Base-by-base conservation (phyloP, 2,329 filamentous ascomycete species). In the Colletotrichum lentis region DNA sequence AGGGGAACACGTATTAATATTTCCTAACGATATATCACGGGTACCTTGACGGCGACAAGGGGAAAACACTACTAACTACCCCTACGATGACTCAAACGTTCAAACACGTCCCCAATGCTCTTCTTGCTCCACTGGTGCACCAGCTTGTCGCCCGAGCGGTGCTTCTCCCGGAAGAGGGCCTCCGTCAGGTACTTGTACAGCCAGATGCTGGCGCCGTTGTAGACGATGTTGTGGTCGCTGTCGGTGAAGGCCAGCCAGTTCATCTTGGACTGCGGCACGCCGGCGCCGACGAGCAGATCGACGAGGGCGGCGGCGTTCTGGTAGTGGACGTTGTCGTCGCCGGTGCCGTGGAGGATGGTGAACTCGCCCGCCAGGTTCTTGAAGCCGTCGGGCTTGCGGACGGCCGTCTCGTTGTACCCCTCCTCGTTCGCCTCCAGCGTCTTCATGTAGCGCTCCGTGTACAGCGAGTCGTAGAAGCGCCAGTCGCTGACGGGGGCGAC, bases 391-490 rank as follows among this genome's bases (percentile, higher is more conserved):
- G 82, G 76, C 3, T 86, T 81, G 66, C 84, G 83, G 2, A 91
- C 87, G 0, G 88, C 88, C 0, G 86, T 86, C 59, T 81, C 80
- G 65, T 85, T 84, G 78, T 92, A 92, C 37, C 88, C 89, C 0
- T 77, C 85, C 0, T 77, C 78, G 73, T 91, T 91, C 47, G 79
- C 77, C 3, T 80, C 77, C 1, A 84, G 81, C 1, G 82, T 86
- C 78, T 91, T 90, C 89, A 92, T 91, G 79, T 90, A 92, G 12
- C 90, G 84, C 76, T 92, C 90, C 0, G 90, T 91, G 75, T 91
- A 92, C 81, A 91, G 86, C 63, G 83, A 85, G 76, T 92, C 89
- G 76, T 92, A 92, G 79, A 91, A 88, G 1, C 88, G 84, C 87
- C 88, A 91, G 77, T 92, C 90, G 2, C 82, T 83, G 0, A 91